Percentiles rank a stretch among this genome's conserved stretches.
Evolutionary conservation across 2,329 filamentous ascomycete genomes (phyloP).

Genomic region (Pseudohalonectria lignicola): DNA sequence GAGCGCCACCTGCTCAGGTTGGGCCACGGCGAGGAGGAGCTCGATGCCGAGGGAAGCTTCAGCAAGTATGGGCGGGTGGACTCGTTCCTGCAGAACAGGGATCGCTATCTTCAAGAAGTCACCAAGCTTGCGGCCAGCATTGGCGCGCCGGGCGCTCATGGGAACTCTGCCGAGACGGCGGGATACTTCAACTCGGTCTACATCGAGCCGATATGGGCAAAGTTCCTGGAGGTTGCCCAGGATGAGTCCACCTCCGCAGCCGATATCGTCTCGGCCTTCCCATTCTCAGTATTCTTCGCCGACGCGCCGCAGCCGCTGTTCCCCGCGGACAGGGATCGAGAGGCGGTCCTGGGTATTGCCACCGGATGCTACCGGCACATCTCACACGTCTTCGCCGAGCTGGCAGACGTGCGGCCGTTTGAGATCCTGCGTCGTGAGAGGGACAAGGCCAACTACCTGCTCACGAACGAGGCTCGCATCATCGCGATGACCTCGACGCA

Average conservation of each 20-base stretch:
- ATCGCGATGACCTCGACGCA: constrained; percentile 99
- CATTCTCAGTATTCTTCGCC: constrained; percentile 80
- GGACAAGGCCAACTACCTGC: constrained; percentile 91
- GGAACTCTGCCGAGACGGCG: constrained; percentile 90
- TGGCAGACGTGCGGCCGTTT: constrained; percentile 89
- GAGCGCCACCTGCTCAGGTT: constrained; percentile 85
- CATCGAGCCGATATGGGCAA: constrained; percentile 76
- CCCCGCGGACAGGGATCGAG: constrained; percentile 50
- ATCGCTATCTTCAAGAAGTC: constrained; percentile 70
- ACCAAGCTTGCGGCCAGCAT: constrained; percentile 77
- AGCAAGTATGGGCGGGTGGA: constrained; percentile 93
- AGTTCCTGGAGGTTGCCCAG: constrained; percentile 60
- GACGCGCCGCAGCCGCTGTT: constrained; percentile 83
- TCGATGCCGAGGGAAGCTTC: constrained; percentile 77
- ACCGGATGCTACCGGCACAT: constrained; percentile 84
- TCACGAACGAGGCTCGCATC: constrained; percentile 92
- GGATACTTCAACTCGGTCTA: constrained; percentile 95
- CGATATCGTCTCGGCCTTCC: constrained; percentile 64
- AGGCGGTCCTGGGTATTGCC: constrained; percentile 62
- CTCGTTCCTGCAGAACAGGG: constrained; percentile 83
- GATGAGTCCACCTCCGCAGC: constrained; percentile 43
- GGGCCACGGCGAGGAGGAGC: constrained; percentile 90
- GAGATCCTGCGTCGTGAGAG: constrained; percentile 81
- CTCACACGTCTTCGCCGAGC: constrained; percentile 77
- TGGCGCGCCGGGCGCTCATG: constrained; percentile 83